Conservation (phyloP, 352 stramenopile species). For the Pythium myriotylum region DNA sequence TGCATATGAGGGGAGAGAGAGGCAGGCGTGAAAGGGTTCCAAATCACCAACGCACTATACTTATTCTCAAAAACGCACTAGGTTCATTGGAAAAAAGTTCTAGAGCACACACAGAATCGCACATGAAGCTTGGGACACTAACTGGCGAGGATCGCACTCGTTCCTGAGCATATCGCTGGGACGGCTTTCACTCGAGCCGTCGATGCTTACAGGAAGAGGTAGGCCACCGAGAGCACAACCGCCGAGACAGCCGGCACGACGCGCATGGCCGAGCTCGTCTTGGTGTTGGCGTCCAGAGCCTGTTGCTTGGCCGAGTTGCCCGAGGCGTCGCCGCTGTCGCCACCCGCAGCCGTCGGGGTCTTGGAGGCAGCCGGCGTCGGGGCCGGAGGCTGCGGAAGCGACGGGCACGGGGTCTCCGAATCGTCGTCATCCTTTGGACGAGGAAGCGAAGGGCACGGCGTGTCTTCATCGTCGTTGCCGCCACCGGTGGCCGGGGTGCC, state of each 20-base stretch:
- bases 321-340: conserved; percentile 2
- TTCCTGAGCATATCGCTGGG: not conserved
- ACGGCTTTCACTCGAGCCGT: conserved; percentile 9
- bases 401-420: conserved; percentile 21
- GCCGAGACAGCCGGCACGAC: conserved; percentile 33
- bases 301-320: conserved; percentile 24
- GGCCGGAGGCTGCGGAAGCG: conserved; percentile 19
- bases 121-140: not conserved
- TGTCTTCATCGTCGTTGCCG: conserved; percentile 16
- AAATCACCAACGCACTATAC: conserved; percentile 10
- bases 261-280: conserved; percentile 34
- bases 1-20: not conserved
- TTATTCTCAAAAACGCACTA: conserved; percentile 28
- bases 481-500: not conserved
- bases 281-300: conserved; percentile 39
- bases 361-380: conserved; percentile 23
- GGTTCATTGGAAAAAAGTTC: conserved; percentile 30
- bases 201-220: conserved; percentile 47
- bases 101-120: conserved; percentile 6
- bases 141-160: not conserved
- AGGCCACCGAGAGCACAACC: conserved; percentile 39
- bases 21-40: not conserved
- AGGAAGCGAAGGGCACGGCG: conserved; percentile 37
- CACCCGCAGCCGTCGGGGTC: not conserved
- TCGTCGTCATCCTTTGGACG: conserved; percentile 27